phyloP scores from a whole-genome alignment of 1,284 basidiomycete genomes.

The Trametes pubescens region DNA sequence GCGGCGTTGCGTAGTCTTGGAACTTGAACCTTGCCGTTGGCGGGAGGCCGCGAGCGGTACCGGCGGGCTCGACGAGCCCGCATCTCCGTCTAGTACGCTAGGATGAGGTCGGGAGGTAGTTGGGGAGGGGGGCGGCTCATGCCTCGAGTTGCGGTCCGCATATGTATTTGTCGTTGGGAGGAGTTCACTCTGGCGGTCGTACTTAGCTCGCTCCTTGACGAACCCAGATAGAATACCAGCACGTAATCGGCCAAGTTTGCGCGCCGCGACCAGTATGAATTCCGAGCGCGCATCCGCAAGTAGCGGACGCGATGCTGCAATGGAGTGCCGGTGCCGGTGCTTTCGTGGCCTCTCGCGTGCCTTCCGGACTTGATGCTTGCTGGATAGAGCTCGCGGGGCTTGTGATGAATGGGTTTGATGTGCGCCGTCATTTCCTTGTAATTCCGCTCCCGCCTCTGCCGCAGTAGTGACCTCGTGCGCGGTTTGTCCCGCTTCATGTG shows the following conservation, averaged over 20 bases:
- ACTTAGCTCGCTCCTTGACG: slow-evolving; percentile 26
- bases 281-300: slow-evolving; percentile 67
- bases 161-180: background rate
- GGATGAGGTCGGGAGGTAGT: slow-evolving; percentile 5
- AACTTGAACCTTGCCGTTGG: background rate
- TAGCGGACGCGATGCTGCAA: slow-evolving; percentile 32
- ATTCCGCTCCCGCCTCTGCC: slow-evolving; percentile 26
- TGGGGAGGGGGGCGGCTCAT: background rate
- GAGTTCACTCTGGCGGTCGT: slow-evolving; percentile 11
- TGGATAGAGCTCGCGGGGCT: background rate
- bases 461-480: slow-evolving; percentile 8
- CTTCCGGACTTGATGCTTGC: slow-evolving; percentile 14
- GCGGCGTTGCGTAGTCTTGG: slow-evolving; percentile 9
- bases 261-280: slow-evolving; percentile 65
- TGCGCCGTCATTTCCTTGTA: background rate
- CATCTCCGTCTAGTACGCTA: background rate
- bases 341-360: slow-evolving; percentile 8
- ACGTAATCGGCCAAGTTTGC: slow-evolving; percentile 62
- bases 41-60: slow-evolving; percentile 19
- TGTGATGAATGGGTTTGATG: background rate
- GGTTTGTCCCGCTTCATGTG: background rate
- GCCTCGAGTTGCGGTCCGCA: background rate
- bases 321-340: slow-evolving; percentile 15
- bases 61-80: slow-evolving; percentile 23
- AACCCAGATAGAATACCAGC: slow-evolving; percentile 54